Evolutionary conservation across 768 basidiomycete genomes (phyloP), one percentile per base, ranked within the genome.

Genomic region (Tubosaeta sp.): DNA sequence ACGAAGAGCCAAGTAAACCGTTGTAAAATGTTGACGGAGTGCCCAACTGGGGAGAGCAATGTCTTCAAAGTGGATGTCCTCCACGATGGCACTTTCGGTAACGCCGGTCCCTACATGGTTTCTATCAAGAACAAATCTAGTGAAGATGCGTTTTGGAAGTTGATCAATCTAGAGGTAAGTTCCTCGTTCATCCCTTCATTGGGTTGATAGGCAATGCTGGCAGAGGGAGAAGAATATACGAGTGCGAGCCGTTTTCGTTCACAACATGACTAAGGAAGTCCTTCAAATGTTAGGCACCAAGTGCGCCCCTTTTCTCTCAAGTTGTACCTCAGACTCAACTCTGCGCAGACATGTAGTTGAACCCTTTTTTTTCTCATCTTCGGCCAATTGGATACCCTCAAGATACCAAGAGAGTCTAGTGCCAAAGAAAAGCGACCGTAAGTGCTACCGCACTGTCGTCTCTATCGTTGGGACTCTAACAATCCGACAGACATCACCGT

Each of bases 321-420:
- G 14, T 36, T 18, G 13, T 3, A 3, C 27, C n/a, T n/a, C n/a
- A 34, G 4, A 41, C 1, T 22, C 30, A 42, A 40, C 41, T 1
- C 27, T 27, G 39, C 12, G 12, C 19, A 71, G 82, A 59, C 81
- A 79, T 49, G 69, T 70, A 38, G 70, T 84, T 50, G 83, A 84
- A 54, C 83, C 83, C 0, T 83, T 84, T 62, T 84, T 79, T 59
- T 84, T 83, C 61, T 79, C 81, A 0, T 83, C 81, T 1, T 78
- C 81, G 2, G 61, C 81, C 3, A 83, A 80, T 52, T 83, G 82
- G 82, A 86, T 84, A 54, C 84, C 84, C 2, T 80, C 81, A 1
- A 76, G 82, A 48, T 86, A 78, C 46, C 77, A 82, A 54, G 82
- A 83, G 56, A 76, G 73, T 44, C 50, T 74, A 1, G 31, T 55